phyloP scores from a whole-genome alignment of 257 asterid species.

The Solanum clarkiae region DNA sequence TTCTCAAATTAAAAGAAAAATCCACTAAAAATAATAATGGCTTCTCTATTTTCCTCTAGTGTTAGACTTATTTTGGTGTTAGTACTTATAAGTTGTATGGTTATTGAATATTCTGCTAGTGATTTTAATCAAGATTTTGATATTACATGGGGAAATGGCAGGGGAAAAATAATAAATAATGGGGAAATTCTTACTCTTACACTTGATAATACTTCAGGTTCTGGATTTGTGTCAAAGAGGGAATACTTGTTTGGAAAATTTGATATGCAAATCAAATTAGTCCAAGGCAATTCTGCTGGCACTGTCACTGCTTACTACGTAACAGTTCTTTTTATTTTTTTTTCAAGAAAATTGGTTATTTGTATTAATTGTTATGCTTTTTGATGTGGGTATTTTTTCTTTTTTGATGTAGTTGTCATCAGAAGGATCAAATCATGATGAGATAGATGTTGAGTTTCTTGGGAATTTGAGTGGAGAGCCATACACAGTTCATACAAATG shows the following conservation, averaged over 20 bases:
- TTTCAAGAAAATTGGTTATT: not conserved
- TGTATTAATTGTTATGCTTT: not conserved
- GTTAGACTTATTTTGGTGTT: not conserved
- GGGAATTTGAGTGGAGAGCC: constrained; percentile 63
- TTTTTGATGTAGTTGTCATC: constrained; percentile 32
- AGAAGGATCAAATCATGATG: constrained; percentile 41
- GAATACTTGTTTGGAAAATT: constrained; percentile 36
- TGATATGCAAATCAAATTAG: constrained; percentile 42
- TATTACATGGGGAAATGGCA: constrained; percentile 42
- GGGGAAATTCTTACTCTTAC: constrained; percentile 49
- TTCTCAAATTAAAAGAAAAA: not conserved
- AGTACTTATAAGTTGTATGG: not conserved
- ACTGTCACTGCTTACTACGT: constrained; percentile 63
- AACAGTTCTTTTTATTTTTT: not conserved
- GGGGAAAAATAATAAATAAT: constrained; percentile 43
- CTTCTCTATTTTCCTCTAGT: not conserved
- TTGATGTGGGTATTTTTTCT: not conserved
- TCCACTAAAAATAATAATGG: constrained; percentile 3
- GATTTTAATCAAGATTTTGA: constrained; percentile 40
- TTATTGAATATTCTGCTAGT: not conserved
- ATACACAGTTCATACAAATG: constrained; percentile 49
- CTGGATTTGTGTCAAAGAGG: constrained; percentile 48
- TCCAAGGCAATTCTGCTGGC: constrained; percentile 66
- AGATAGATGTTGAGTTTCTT: constrained; percentile 69
- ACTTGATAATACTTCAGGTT: constrained; percentile 40